These are phyloP conservation scores for Boeremia exigua DNA, from an alignment of 2,329 filamentous ascomycete species.

Conservation along the genomic window DNA sequence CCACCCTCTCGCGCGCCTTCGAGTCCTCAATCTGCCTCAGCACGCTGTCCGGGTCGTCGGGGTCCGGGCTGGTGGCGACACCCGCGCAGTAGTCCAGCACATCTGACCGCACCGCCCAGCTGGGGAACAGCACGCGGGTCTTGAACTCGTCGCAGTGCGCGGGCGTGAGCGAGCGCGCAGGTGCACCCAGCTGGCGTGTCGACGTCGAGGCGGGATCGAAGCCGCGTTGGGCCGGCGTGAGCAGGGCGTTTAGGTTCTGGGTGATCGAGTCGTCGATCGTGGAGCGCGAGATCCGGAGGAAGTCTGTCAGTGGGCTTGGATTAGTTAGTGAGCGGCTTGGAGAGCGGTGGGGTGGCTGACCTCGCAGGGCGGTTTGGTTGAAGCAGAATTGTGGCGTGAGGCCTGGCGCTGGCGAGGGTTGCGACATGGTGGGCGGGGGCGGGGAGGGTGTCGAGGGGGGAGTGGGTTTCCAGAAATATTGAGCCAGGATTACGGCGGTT, in stretches of 20 bases:
- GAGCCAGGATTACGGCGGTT: slow-evolving; percentile 30
- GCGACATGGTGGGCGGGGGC: slow-evolving; percentile 46
- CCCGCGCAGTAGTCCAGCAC: slow-evolving; percentile 88
- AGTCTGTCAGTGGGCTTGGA: slow-evolving; percentile 66
- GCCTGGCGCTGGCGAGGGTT: slow-evolving; percentile 47
- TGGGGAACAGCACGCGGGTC: slow-evolving; percentile 79
- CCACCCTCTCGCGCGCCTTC: slow-evolving; percentile 72
- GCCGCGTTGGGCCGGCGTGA: slow-evolving; percentile 72
- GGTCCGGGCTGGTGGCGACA: slow-evolving; percentile 86
- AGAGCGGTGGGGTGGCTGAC: slow-evolving; percentile 35
- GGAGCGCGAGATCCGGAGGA: slow-evolving; percentile 82
- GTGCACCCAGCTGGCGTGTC: slow-evolving; percentile 61
- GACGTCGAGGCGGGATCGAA: slow-evolving; percentile 85
- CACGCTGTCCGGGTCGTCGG: slow-evolving; percentile 79
- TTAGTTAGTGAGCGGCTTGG: slow-evolving; percentile 43
- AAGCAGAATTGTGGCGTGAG: slow-evolving; percentile 60
- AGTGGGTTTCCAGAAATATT: slow-evolving; percentile 40
- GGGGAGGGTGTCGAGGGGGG: slow-evolving; percentile 17
- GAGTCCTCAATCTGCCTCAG: slow-evolving; percentile 73
- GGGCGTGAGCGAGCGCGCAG: slow-evolving; percentile 62
- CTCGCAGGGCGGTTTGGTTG: slow-evolving; percentile 58
- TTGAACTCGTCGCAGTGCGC: slow-evolving; percentile 75
- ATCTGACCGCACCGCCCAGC: slow-evolving; percentile 83
- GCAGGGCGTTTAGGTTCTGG: slow-evolving; percentile 88
- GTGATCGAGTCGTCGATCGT: slow-evolving; percentile 92